Base-by-base conservation (phyloP, 164 flowering plant genomes). In the Magnolia sinica region DNA sequence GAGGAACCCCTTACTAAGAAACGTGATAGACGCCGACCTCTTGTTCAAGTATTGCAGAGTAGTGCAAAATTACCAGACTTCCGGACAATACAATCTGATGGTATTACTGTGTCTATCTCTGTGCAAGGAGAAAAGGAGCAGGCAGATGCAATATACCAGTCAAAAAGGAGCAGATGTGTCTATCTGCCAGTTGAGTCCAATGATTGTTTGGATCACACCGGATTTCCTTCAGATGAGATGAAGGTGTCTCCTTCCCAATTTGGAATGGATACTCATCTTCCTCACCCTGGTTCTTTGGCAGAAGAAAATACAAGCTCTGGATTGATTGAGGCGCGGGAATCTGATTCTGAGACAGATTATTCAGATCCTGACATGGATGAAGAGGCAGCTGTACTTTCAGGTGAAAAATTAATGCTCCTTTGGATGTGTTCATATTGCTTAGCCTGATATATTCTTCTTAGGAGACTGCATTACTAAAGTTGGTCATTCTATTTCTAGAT, bases 341-440 rank as follows among this genome's bases (percentile, higher is more conserved):
- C 97, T 63, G 97, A 87, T 83, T 87, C 93, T 70, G 89, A 80
- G 79, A 84, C 87, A 73, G 93, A 89, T 78, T 87, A 79, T 68
- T 75, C 84, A 69, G 82, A 89, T 64, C 84, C 84, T 37, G 93
- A 89, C 75, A 79, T 83, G 58, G 90, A 88, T 76, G 87, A 86
- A 70, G 91, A 85, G 55, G 79, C 79, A 77, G 68, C 81, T 73
- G 70, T 68, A 51, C 77, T 84, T 75, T 86, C 96, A 90, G 99
- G 98, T 95, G 31, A 64, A 64, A 64, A 37, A 49, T 52, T 20
- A 37, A 18, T 45, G 10, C 31, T 68, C 71, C 50, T 14, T 29
- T 37, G 45, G 71, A 68, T 68, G 71, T n/a, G 24, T 64, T n/a
- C 18, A 11, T 31, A 16, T 68, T 37, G 8, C 8, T 68, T 29